Percentiles rank a stretch among this genome's conserved stretches.
Evolutionary conservation across 176 grass and related monocot genomes (phyloP).

Genomic region (Oryza brachyantha): DNA sequence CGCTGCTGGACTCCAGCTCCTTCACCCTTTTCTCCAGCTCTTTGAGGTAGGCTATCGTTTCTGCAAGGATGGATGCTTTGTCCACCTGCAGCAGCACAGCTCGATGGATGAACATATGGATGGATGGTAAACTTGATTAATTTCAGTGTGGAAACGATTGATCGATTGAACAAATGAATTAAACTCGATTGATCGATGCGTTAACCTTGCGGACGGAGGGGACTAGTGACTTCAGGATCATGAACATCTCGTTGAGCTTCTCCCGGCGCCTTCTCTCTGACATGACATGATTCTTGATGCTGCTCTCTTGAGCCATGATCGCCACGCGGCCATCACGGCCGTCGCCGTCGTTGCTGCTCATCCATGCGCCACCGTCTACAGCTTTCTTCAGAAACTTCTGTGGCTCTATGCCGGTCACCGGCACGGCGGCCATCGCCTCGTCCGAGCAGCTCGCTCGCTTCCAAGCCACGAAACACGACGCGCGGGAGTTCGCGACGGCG

Average conservation of each 20-base stretch:
- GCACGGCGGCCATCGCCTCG: background rate
- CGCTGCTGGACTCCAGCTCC: constrained; percentile 47
- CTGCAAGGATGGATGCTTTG: constrained; percentile 62
- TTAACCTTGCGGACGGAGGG: constrained; percentile 72
- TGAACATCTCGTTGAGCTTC: constrained; percentile 71
- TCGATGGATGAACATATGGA: too few relatives aligned
- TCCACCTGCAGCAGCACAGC: constrained; percentile 40
- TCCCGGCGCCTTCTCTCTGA: constrained; percentile 57
- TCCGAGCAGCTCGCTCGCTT: background rate
- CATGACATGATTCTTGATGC: constrained; percentile 44
- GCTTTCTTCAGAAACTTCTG: constrained; percentile 74
- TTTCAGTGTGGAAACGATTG: too few relatives aligned
- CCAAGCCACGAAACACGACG: constrained; percentile 54
- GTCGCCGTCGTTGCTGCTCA: background rate
- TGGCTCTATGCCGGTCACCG: background rate
- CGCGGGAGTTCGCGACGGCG: background rate
- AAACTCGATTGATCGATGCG: too few relatives aligned
- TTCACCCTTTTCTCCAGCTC: constrained; percentile 51
- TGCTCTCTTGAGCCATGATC: constrained; percentile 15
- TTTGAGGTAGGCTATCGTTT: constrained; percentile 57
- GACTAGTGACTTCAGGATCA: constrained; percentile 51
- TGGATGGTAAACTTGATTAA: too few relatives aligned
- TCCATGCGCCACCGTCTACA: constrained; percentile 11
- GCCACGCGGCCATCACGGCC: background rate
- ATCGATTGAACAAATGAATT: too few relatives aligned